phyloP scores from a whole-genome alignment of 75 land plant species.

The Chamaecyparis obtusa region DNA sequence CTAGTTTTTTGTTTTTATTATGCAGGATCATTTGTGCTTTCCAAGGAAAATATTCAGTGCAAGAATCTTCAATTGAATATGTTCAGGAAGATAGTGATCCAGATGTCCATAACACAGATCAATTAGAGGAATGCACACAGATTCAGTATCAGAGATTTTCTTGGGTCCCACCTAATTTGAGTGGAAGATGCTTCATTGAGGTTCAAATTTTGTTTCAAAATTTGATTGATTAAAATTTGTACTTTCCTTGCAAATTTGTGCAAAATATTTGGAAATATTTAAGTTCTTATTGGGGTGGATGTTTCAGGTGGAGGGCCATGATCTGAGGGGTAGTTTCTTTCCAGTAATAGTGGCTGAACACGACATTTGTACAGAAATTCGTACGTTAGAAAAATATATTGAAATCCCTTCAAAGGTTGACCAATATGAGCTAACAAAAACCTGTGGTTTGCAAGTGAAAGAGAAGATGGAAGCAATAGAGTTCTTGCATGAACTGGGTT shows the following conservation, averaged over 20 bases:
- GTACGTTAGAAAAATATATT: constrained; percentile 43
- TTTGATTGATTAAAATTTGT: neutral
- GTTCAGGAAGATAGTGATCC: neutral
- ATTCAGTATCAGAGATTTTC: constrained; percentile 40
- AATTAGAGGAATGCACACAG: constrained; percentile 19
- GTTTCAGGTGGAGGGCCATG: constrained; percentile 71
- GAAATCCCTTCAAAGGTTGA: constrained; percentile 11
- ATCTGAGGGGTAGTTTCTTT: constrained; percentile 50
- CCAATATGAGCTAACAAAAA: neutral
- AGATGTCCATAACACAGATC: neutral
- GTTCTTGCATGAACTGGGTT: constrained; percentile 89
- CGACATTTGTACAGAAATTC: constrained; percentile 62
- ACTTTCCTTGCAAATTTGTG: neutral
- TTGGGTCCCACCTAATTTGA: constrained; percentile 39
- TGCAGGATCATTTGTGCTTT: constrained; percentile 77
- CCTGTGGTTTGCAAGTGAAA: neutral
- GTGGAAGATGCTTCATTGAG: constrained; percentile 83
- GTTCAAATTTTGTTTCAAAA: constrained; percentile 22
- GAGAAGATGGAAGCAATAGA: constrained; percentile 33
- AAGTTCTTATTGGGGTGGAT: neutral
- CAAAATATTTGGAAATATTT: neutral
- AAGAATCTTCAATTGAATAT: constrained; percentile 24
- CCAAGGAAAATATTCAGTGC: constrained; percentile 56
- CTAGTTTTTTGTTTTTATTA: neutral
- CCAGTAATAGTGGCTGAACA: constrained; percentile 76